Base-by-base conservation (phyloP, 2,329 filamentous ascomycete species). In the Fusarium sp. region DNA sequence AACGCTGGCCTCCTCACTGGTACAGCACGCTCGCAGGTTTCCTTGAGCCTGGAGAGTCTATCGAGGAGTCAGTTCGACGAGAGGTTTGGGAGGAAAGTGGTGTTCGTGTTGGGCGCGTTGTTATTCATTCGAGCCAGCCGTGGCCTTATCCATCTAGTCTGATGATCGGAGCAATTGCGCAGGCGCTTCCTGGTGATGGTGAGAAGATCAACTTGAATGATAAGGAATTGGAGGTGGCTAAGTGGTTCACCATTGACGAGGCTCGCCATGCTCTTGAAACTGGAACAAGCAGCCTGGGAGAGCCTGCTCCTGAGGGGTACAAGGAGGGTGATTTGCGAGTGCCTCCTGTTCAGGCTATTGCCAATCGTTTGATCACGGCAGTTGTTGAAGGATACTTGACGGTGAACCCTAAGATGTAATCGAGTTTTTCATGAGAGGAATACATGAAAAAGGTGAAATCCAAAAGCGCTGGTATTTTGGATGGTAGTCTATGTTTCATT, bases 1-100 rank as follows among this genome's bases (percentile, higher is more conserved):
- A 91, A 79, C 87, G 92, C 52, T 99, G 90, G 86, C 96, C 96
- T 2, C 84, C 87, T 2, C 77, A 91, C 77, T 97, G 91, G 92
- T 97, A 95, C 83, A 93, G 89, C 72, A 96, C 94, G 0, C 88
- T 99, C 13, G 92, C 92, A 4, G 93, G 93, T 1, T 96, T 96
- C 79, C 87, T 94, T 58, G 93, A 96, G 79, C 92, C 92, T 0
- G 92, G 90, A 2, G 93, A 96, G 82, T 93, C 90, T 3, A 88
- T 96, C 56, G 93, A 96, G 78, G 92, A 96, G 78, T 91, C 92
- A 1, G 92, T 95, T 7, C 85, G 92, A 3, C 85, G 93, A 55
- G 93, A 96, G 80, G 91, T 94, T 4, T 94, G 92, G 91, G 93
- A 96, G 77, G 93, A 96, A 79, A 88, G 90, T 37, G 93, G 93